Base-by-base conservation (phyloP, 805 yeast genomes). In the Metschnikowia henanensis region DNA sequence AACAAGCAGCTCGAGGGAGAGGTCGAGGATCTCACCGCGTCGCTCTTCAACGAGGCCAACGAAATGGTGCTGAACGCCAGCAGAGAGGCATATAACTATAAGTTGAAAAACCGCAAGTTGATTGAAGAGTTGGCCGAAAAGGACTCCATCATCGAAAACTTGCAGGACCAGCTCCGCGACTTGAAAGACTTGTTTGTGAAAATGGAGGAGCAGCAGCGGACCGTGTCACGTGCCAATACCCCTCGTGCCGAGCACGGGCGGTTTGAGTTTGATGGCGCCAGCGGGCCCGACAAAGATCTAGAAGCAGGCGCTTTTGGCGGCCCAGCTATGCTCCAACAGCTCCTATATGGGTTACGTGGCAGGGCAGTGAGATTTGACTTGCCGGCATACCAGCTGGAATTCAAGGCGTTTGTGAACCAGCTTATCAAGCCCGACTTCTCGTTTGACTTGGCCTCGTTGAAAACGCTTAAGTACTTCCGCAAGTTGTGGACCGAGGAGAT, bases 1-100 rank as follows among this genome's bases (percentile, higher is more conserved):
- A 83, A 78, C 15, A 70, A 76, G 35, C 73, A 76, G 45, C 64
- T 88, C 39, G 79, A 83, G 49, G 78, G 74, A 25, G 96, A 88
- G 59, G 85, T 88, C 29, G 94, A 87, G 57, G 95, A 87, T 30
- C 65, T 88, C 36, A 79, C 90, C 1, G 87, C 83, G 1, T 80
- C 90, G 1, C 65, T 88, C 25, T 88, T 88, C 58, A 84, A 80
- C 49, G 94, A 89, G 58, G 96, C 96, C 12, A 88, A 88, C 59
- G 75, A 76, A 38, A 87, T 87, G 87, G 96, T 88, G 6, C 80
- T 84, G 37, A 79, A 82, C 49, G 96, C 95, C 0, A 79, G 87
- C 47, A 73, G 80, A 41, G 85, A 83, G 44, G 77, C 83, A 5
- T 75, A 82, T 57, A 80, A 78, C 26, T 72, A 72, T 48, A 80